Evolutionary conservation across 768 basidiomycete species (phyloP), one percentile per base, ranked within the genome.

Genomic region (Suillus fuscotomentosus): DNA sequence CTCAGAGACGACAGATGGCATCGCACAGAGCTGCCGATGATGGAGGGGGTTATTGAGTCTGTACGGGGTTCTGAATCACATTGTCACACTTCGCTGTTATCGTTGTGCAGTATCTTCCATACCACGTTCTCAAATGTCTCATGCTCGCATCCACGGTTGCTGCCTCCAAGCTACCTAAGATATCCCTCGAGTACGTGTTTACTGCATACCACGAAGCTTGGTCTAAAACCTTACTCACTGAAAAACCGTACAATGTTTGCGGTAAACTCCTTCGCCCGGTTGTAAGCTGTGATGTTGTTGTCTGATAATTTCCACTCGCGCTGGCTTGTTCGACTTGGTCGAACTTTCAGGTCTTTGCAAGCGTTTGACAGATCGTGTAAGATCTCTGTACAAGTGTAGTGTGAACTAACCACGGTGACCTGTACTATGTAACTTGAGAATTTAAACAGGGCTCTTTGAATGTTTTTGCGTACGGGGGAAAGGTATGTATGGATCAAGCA

Each of bases 1-100:
- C 88, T 0, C 94, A 97, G 72, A 82, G 96, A 60, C 80, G 97
- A 70, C 91, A 92, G 76, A 90, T 96, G 86, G 95, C 95, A 13
- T 88, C 91, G 27, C 94, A 97, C 71, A 81, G 94, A 50, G 84
- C 84, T 56, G 79, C 80, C 11, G 86, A 92, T 59, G 87, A 82
- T 50, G 89, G 86, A 56, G 92, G 84, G 17, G 78, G 78, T 63
- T 82, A 80, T 51, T 77, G 54, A 67, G 39, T 13, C 17, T 53
- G 38, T 50, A 43, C 10, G 3, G 10, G 14, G 9, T 51, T 27
- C 34, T 31, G 60, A 17, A 36, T 50, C 17, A 14, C 41, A 36
- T 20, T 11, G 5, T 24, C 42, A 24, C n/a, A 3, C 7, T 22
- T 38, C 5, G 14, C 8, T 38, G 54, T 56, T 38, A 56, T 38